Base-by-base conservation (phyloP, 345 rosid genomes). In the Trapa incisa region DNA sequence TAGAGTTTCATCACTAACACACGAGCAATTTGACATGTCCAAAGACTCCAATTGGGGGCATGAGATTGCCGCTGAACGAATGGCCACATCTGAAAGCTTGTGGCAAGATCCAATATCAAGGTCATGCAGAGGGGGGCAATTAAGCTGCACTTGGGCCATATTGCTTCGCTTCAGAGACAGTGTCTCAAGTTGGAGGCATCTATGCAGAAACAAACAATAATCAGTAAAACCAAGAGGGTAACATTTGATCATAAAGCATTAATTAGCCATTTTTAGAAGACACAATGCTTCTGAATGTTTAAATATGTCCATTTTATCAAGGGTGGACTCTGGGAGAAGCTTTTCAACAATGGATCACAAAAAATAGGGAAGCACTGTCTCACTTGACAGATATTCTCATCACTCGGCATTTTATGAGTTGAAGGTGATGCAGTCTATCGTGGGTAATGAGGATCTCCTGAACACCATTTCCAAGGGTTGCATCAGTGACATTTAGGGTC, bases 71-170 rank as follows among this genome's bases (percentile, higher is more conserved):
- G 90, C 96, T 9, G 94, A 86, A 61, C 97, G 91, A 65, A 91
- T 85, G 53, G 97, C 96, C 67, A 89, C 97, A 85, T 94, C 99
- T 69, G 96, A 77, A 76, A 94, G 91, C 78, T 87, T 89, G 84
- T 91, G 95, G 79, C 99, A 94, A 7, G 96, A 81, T 64, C 86
- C 94, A 76, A 94, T 83, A 68, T 94, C 96, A 70, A 94, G 96
- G 69, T 81, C 80, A 72, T 71, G 82, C 68, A 94, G 71, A 73
- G 86, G 83, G 65, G 99, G 96, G 73, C 97, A 91, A 74, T 66
- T 85, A 32, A 94, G 92, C 42, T 79, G 78, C 3, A 83, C 99
- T 65, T 87, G 97, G 37, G 89, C 83, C 97, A 91, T 87, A 77
- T 76, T 89, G 71, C 96, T 94, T 64, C 91, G 91, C 79, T 91